Base-by-base conservation (phyloP, 257 asterid genomes). In the Solanum piurae region DNA sequence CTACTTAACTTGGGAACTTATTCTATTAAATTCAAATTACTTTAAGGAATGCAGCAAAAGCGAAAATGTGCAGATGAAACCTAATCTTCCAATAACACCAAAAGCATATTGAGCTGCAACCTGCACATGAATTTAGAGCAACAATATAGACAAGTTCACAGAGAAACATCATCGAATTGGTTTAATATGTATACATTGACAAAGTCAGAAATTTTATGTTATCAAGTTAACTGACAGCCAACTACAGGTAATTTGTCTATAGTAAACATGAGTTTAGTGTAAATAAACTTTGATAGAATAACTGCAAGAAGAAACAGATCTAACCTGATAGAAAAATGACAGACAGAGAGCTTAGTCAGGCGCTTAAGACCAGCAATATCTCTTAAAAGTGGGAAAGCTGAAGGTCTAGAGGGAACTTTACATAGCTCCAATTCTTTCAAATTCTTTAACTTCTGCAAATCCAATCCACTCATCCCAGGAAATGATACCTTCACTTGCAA, bases 241-340 rank as follows among this genome's bases (percentile, higher is more conserved):
- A 44, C n/a, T 44, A 42, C 23, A 79, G 27, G 64, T 13, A 13
- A 27, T 79, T 77, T 58, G 25, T 8, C 66, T 75, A 37, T 10
- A 11, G 21, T 75, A 75, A 75, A 75, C 33, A 38, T 75, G 58
- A 38, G 33, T 23, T 23, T 11, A 10, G 68, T 3, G 14, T 46
- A 12, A 79, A 4, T 79, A 42, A 42, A 14, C 18, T 79, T 44
- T 1, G 33, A 25, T 14, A 38, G 3, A 16, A 4, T 7, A 46
- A 31, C 14, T 44, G 13, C 31, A 21, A 74, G 21, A 62, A 36
- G 37, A 86, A 29, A 75, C 49, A 86, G 58, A 75, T 90, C 90
- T 64, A 44, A 95, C 99, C 99, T 93, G 76, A 97, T 95, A 21
- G 98, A 95, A 90, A 97, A 97, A 90, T 95, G 98, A 85, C 99